These are phyloP conservation scores for Friedmanniomyces endolithicus DNA, from an alignment of 495 filamentous ascomycete species.

Conservation along the genomic window DNA sequence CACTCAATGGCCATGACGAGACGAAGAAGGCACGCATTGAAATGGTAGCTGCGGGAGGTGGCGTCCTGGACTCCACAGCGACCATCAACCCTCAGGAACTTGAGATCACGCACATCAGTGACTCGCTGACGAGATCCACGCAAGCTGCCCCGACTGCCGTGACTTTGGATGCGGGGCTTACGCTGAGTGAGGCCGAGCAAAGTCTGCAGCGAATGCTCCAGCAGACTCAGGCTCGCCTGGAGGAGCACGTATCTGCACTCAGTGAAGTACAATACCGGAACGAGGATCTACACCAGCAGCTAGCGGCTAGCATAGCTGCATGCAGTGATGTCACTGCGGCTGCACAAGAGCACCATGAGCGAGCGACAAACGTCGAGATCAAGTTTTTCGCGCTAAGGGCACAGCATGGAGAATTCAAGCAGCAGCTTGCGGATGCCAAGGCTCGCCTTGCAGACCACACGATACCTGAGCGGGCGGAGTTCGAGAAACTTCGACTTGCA, in stretches of 20 bases:
- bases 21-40: constrained; percentile 4
- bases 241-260: constrained; percentile 13
- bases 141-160: neutral
- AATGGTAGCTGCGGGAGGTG: neutral
- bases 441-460: constrained; percentile 10
- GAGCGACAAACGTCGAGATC: constrained; percentile 4
- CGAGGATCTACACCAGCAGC: constrained; percentile 17
- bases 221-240: constrained; percentile 3
- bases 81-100: constrained; percentile 15
- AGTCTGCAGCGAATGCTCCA: constrained; percentile 7
- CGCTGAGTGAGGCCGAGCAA: constrained; percentile 3
- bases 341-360: neutral
- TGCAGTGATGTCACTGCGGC: constrained; percentile 6
- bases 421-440: constrained; percentile 14
- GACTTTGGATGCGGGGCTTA: neutral
- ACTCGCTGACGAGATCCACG: constrained; percentile 15
- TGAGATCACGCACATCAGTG: constrained; percentile 21
- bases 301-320: constrained; percentile 2
- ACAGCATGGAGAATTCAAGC: constrained; percentile 6
- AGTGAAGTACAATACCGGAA: constrained; percentile 16
- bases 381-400: constrained; percentile 4
- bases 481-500: constrained; percentile 9
- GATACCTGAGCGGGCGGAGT: constrained; percentile 15
- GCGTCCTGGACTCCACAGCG: neutral
- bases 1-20: neutral